Evolutionary conservation across 345 rosid genomes (phyloP), one percentile per base, ranked within the genome.

Genomic region (Rhizophora mangle): DNA sequence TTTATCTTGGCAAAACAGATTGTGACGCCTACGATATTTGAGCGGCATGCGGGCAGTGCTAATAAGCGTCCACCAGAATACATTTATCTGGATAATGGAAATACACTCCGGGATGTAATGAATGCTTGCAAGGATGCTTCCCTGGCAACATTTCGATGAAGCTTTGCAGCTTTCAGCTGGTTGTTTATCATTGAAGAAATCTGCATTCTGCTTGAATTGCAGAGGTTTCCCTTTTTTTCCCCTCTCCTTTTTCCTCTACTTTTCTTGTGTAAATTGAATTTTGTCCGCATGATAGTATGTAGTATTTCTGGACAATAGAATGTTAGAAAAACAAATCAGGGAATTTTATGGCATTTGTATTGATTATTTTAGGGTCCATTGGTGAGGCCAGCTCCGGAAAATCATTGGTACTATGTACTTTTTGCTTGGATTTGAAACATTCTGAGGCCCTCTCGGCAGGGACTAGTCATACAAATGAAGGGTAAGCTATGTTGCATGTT

Each of bases 51-150:
- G 24, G 85, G 84, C 64, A 88, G 96, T 84, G 32, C 85, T 62
- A 94, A 94, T 76, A 91, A 89, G 73, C 90, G 88, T 21, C 96
- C 97, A 7, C 86, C 96, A 26, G 99, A 92, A 67, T 82, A 88
- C 78, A 92, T 85, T 63, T 75, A 39, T 73, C 78, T 94, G 75
- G 92, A 88, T 74, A 89, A 86, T 77, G 96, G 96, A 58, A 82
- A 68, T 39, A 77, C 90, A 62, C 93, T 94, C 57, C 96, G 97
- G 52, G 92, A 92, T 64, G 84, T 92, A 56, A 89, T 94, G 87
- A 87, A 87, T 75, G 87, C 84, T 4, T 85, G 85, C 77, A 94
- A 82, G 80, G 81, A 85, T 61, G 78, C 89, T 65, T 79, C 96
- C 49, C 72, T 88, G 76, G 84, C 80, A 64, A 79, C 71, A 13